A percentile compares a stretch with the other conserved stretches of the same genome.
Conservation (phyloP, 805 yeast species). For the Metschnikowia noctiluminum region DNA sequence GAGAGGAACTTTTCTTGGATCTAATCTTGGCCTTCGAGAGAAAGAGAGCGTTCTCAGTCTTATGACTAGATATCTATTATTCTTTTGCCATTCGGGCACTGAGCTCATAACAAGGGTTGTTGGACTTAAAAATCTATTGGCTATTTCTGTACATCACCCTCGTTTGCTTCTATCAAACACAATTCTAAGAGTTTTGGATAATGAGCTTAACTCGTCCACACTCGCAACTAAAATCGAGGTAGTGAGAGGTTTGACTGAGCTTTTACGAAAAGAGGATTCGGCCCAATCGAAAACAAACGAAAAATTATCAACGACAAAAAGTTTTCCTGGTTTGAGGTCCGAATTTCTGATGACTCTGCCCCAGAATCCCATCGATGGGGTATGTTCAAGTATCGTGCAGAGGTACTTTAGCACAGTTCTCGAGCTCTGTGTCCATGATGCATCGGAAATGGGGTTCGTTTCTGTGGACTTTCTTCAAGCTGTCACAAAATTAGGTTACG, state of each 20-base stretch:
- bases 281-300: conserved; percentile 35
- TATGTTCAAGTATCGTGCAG: conserved; percentile 70
- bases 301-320: conserved; percentile 47
- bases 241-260: conserved; percentile 54
- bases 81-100: conserved; percentile 42
- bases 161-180: conserved; percentile 59
- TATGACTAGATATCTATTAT: conserved; percentile 55
- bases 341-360: conserved; percentile 56
- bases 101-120: conserved; percentile 39
- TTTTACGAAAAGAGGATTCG: conserved; percentile 56
- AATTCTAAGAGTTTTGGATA: conserved; percentile 50
- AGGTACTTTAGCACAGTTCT: conserved; percentile 52
- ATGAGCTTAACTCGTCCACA: conserved; percentile 40
- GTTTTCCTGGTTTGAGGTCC: conserved; percentile 40
- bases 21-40: conserved; percentile 41
- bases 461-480: conserved; percentile 55
- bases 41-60: conserved; percentile 57
- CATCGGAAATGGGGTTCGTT: conserved; percentile 43
- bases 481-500: conserved; percentile 63
- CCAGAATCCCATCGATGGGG: conserved; percentile 34
- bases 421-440: conserved; percentile 45
- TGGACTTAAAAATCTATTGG: conserved; percentile 56
- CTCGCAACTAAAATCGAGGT: conserved; percentile 47
- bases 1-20: conserved; percentile 35
- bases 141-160: conserved; percentile 60